Conservation (phyloP, 2,329 filamentous ascomycete species). For the Sporothrix inflata region DNA sequence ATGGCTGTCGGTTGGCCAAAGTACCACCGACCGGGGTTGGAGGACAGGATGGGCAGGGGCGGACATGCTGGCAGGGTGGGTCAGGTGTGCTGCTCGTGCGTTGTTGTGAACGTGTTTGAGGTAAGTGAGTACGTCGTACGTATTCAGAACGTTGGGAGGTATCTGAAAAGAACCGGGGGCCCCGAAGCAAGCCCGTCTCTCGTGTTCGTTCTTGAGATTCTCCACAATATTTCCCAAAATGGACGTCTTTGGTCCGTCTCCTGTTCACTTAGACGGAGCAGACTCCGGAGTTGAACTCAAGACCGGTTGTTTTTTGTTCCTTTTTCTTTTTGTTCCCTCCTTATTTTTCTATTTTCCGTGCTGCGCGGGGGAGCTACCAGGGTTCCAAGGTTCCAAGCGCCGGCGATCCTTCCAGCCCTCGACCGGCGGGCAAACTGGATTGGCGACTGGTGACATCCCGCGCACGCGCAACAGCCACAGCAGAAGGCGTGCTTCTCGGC, state of each 20-base stretch:
- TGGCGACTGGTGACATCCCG: conserved; percentile 7
- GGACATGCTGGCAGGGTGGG: neutral
- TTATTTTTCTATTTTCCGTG: neutral
- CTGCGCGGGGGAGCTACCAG: neutral
- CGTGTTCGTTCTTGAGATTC: neutral
- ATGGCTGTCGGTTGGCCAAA: neutral
- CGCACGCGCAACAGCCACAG: neutral
- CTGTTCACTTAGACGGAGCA: neutral
- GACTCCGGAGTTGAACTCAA: neutral
- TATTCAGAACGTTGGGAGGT: neutral
- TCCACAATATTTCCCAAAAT: neutral
- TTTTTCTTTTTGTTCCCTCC: neutral
- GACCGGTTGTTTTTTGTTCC: neutral
- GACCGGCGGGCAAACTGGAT: neutral
- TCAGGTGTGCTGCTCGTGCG: neutral
- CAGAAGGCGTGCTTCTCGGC: conserved; percentile 1
- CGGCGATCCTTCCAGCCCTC: conserved; percentile 5
- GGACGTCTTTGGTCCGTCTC: neutral
- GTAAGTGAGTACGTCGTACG: neutral
- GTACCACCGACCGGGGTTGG: neutral
- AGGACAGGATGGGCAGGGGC: neutral
- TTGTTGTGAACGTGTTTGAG: neutral
- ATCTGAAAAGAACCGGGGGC: neutral
- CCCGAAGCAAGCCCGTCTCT: neutral
- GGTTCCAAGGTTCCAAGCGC: neutral